phyloP scores from a whole-genome alignment of 164 flowering plant genomes.

The Annona squamosa region DNA sequence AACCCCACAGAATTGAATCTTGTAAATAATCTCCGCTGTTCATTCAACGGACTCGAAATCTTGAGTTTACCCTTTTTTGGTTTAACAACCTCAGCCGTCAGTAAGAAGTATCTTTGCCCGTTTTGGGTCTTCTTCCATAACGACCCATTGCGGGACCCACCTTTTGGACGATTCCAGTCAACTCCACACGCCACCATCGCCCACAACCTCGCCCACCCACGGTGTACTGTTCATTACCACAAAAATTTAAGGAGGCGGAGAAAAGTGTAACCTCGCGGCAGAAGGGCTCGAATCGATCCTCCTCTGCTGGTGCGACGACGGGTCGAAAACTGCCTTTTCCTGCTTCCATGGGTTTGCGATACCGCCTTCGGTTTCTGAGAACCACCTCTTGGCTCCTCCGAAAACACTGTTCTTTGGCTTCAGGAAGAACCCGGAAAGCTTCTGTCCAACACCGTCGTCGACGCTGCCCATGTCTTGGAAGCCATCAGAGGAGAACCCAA shows the following conservation, averaged over 20 bases:
- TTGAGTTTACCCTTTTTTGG: too few species aligned
- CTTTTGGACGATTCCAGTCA: not conserved
- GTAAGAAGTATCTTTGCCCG: not conserved
- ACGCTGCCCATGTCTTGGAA: constrained; percentile 3
- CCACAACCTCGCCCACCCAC: not conserved
- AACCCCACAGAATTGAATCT: too few species aligned
- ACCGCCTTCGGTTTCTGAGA: constrained; percentile 8
- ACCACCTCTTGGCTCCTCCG: constrained; percentile 14
- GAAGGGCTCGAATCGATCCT: not conserved
- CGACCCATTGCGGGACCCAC: not conserved
- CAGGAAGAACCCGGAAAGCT: not conserved
- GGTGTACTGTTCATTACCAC: not conserved
- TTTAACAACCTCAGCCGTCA: not conserved
- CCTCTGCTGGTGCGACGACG: not conserved
- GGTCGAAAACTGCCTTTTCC: constrained; percentile 7
- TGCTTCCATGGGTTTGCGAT: constrained; percentile 1
- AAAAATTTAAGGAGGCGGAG: not conserved
- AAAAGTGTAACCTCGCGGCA: constrained; percentile 1
- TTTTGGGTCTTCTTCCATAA: not conserved
- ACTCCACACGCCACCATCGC: not conserved
- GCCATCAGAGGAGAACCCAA: constrained; percentile 11
- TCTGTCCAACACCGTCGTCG: not conserved
- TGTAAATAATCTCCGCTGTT: too few species aligned
- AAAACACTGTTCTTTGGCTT: constrained; percentile 4
- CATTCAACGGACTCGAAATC: too few species aligned